Percentiles rank a stretch among this genome's conserved stretches.
These are phyloP conservation scores for Diplodia intermedia DNA, from an alignment of 2,329 filamentous ascomycete genomes.

Conservation along the genomic window DNA sequence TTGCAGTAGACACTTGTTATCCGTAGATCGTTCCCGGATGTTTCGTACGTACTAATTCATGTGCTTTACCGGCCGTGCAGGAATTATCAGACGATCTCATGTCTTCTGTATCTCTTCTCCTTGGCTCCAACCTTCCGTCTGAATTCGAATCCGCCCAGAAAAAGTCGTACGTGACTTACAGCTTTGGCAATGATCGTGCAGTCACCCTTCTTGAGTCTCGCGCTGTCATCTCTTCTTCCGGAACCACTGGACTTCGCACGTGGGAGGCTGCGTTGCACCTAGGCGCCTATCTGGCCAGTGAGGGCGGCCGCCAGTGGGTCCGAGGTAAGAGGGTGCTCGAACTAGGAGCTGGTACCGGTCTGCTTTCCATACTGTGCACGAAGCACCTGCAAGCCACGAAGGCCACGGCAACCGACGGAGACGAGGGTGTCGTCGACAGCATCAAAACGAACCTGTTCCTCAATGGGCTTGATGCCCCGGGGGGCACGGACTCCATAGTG, in stretches of 20 bases:
- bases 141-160: slow-evolving; percentile 72
- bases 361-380: slow-evolving; percentile 75
- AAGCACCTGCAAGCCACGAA: slow-evolving; percentile 66
- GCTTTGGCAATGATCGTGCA: slow-evolving; percentile 45
- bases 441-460: slow-evolving; percentile 72
- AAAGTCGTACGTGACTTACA: slow-evolving; percentile 78
- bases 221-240: slow-evolving; percentile 70
- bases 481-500: slow-evolving; percentile 53
- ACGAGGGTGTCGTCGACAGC: slow-evolving; percentile 72
- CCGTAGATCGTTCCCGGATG: not conserved
- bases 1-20: slow-evolving; percentile 10
- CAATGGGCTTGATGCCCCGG: slow-evolving; percentile 65
- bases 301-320: slow-evolving; percentile 56
- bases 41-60: slow-evolving; percentile 33
- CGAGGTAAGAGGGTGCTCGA: slow-evolving; percentile 68
- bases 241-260: slow-evolving; percentile 78
- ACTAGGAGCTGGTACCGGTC: slow-evolving; percentile 77
- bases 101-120: slow-evolving; percentile 68
- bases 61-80: slow-evolving; percentile 57
- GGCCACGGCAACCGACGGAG: slow-evolving; percentile 76
- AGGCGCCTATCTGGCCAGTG: slow-evolving; percentile 67
- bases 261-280: slow-evolving; percentile 83
- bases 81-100: slow-evolving; percentile 85
- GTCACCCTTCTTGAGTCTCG: slow-evolving; percentile 74
- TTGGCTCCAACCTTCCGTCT: slow-evolving; percentile 68